Evolutionary conservation across 768 basidiomycete genomes (phyloP), one percentile per base, ranked within the genome.

Genomic region (Tylopilus felleus): DNA sequence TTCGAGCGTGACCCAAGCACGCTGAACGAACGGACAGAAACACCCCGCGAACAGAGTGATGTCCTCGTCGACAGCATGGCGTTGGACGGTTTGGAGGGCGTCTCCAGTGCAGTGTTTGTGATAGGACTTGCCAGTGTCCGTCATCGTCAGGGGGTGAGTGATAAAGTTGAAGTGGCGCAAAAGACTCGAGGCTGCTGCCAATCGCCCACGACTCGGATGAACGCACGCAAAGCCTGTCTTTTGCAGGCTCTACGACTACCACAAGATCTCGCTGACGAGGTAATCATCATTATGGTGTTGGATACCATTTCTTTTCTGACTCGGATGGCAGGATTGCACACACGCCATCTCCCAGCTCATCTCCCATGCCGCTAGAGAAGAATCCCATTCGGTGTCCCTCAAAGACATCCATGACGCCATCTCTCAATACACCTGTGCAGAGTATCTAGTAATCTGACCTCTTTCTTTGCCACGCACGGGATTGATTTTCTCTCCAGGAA

Each of bases 11-110:
- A 84, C 77, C 90, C 91, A 93, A 2, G 81, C 87, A 16, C 90
- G 77, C 67, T 92, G 89, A 2, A 91, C 89, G 64, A 91, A 92
- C 0, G 88, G 88, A 65, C 88, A 90, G 63, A 89, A 89, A 64
- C 86, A 89, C 49, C 81, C 78, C 9, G 76, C 83, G 59, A 89
- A 91, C 22, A 93, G 74, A 1, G 80, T 85, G 56, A 88, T 81
- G 49, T 83, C 78, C 60, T 77, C 68, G 3, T 77, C 72, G 14
- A 57, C 61, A 21, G 65, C 53, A 36, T 87, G 88, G 0, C 65
- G 69, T 22, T 80, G 68, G 16, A 76, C 83, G 0, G 86, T 90
- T 3, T 75, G 70, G 19, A 85, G 71, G 0, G 88, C 88, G 7
- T 61, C 63, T 12, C 80, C 80, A 0, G 78, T 79, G 56, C 74